Evolutionary conservation across 1,284 basidiomycete species (phyloP), one percentile per base, ranked within the genome.

Genomic region (Cutaneotrichosporon dermatis): DNA sequence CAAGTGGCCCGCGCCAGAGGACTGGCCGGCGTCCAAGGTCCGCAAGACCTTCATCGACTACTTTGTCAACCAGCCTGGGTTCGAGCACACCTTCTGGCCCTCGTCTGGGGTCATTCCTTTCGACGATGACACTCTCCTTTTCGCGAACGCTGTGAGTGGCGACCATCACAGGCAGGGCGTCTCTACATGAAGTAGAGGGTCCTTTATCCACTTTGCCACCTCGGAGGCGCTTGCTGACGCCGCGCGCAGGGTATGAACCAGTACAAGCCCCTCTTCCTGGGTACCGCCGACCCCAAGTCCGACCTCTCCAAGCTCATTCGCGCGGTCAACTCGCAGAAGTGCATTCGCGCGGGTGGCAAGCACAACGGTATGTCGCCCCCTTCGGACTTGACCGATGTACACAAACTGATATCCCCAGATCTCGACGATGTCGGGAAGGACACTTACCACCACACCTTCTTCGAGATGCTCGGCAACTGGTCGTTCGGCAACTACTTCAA

Each of bases 401-500:
- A 6, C 55, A 51, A 33, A 51, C 25, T 25, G 25, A 25, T 25
- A 25, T 39, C 39, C 10, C 44, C 64, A 94, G 92, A 99, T 79
- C 83, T 99, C 57, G 96, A 99, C 76, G 95, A 99, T 77, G 95
- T 99, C 59, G 95, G 95, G 51, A 96, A 95, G 79, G 95, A 99
- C 66, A 78, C 79, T 33, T 81, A 81, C 67, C 80, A 83, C 72
- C 82, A 97, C 78, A 99, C 96, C 3, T 99, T 99, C 81, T 99
- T 99, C 74, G 95, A 99, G 80, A 99, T 99, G 95, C 81, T 99
- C 64, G 95, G 95, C 48, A 99, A 99, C 79, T 99, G 95, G 95
- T 97, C 93, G 9, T 99, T 99, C 70, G 95, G 95, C 5, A 92
- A 99, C 79, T 99, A 99, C 81, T 99, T 99, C 85, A 99, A 99